A percentile compares a stretch with the other conserved stretches of the same genome.
Evolutionary conservation across 805 yeast genomes (phyloP).

Genomic region (Cyberlindnera mrakii): DNA sequence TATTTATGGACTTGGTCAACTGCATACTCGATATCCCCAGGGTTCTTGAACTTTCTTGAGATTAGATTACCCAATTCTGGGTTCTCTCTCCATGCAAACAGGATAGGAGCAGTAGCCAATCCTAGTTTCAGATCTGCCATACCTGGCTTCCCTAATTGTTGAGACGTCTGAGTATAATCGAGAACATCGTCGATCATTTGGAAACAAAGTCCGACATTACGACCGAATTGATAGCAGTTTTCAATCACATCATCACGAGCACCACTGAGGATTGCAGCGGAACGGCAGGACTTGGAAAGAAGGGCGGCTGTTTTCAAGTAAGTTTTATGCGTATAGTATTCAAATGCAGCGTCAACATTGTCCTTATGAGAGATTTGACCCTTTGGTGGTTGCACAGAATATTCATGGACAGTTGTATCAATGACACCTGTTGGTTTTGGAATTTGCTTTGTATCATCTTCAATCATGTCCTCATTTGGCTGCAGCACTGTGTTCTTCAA

Average conservation of each 20-base stretch:
- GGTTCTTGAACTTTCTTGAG: conserved; percentile 69
- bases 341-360: conserved; percentile 83
- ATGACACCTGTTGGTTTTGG: conserved; percentile 61
- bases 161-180: conserved; percentile 86
- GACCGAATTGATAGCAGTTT: conserved; percentile 83
- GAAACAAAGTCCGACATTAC: conserved; percentile 90
- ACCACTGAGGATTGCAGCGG: conserved; percentile 90
- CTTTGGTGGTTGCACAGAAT: conserved; percentile 25
- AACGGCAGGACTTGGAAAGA: conserved; percentile 88
- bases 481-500: conserved; percentile 82
- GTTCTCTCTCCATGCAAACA: conserved; percentile 87
- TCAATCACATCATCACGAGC: conserved; percentile 72
- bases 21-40: conserved; percentile 85
- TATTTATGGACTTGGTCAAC: conserved; percentile 63
- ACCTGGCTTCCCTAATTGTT: conserved; percentile 87
- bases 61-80: conserved; percentile 83
- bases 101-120: conserved; percentile 92
- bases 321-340: conserved; percentile 91
- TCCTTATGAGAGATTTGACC: conserved; percentile 46
- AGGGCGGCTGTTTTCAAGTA: conserved; percentile 92
- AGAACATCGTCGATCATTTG: conserved; percentile 95
- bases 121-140: conserved; percentile 94
- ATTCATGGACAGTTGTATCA: conserved; percentile 40
- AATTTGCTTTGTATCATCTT: conserved; percentile 35
- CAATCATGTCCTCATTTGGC: conserved; percentile 40